These are phyloP conservation scores for Stipa capillata DNA, from an alignment of 176 grass and related monocot species.

Conservation along the genomic window DNA sequence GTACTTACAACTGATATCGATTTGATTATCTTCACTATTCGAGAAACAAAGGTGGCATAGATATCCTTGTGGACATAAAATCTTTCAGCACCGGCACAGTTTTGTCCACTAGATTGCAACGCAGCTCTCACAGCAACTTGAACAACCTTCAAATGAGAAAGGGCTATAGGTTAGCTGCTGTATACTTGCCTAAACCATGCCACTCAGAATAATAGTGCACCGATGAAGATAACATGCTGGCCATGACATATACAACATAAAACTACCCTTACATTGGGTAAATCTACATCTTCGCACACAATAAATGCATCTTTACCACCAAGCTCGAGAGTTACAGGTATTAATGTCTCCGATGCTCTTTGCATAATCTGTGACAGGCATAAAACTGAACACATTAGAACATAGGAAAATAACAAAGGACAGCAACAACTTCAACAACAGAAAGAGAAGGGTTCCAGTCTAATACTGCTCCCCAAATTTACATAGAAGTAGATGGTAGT, in stretches of 20 bases:
- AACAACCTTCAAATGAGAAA: conserved; percentile 60
- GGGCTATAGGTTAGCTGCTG: background rate
- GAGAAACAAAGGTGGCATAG: conserved; percentile 67
- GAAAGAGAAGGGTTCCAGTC: background rate
- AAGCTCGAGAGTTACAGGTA: conserved; percentile 94
- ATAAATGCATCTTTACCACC: conserved; percentile 99
- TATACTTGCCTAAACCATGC: background rate
- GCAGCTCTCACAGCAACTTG: conserved; percentile 94
- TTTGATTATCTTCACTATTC: conserved; percentile 78
- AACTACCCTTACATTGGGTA: conserved; percentile 69
- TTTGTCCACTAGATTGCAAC: conserved; percentile 95
- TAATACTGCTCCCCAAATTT: background rate
- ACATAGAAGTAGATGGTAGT: background rate
- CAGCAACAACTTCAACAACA: background rate
- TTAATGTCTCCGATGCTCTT: conserved; percentile 82
- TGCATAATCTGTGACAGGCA: conserved; percentile 79
- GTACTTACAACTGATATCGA: conserved; percentile 95
- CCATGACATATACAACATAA: conserved; percentile 11
- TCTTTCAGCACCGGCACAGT: conserved; percentile 97
- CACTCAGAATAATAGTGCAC: background rate
- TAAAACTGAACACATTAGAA: conserved; percentile 8
- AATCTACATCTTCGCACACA: conserved; percentile 98
- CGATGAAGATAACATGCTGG: background rate
- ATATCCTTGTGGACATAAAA: conserved; percentile 97
- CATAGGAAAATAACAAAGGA: background rate